These are phyloP conservation scores for Amborella trichopoda DNA, from an alignment of 164 flowering plant species.

Conservation along the genomic window DNA sequence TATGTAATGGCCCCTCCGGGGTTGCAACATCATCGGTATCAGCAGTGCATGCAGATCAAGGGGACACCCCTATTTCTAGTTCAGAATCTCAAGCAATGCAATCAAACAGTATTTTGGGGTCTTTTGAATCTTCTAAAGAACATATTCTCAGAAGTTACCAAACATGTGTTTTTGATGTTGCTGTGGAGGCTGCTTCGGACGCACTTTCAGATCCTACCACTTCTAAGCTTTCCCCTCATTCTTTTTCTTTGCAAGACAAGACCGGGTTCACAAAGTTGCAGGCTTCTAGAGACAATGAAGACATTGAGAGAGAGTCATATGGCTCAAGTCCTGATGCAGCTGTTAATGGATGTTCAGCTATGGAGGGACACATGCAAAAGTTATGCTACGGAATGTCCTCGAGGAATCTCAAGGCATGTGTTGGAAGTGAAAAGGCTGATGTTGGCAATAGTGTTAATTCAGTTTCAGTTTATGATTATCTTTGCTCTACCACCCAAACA, in stretches of 20 bases:
- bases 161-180: slow-evolving; percentile 4
- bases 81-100: slow-evolving; percentile 20
- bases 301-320: slow-evolving; percentile 11
- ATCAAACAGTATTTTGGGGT: slow-evolving; percentile 17
- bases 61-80: slow-evolving; percentile 18
- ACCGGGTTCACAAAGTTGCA: slow-evolving; percentile 5
- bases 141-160: slow-evolving; percentile 5
- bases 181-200: slow-evolving; percentile 8
- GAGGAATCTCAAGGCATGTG: too few species aligned
- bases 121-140: slow-evolving; percentile 17
- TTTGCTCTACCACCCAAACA: slow-evolving; percentile 4
- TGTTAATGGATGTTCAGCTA: slow-evolving; percentile 10
- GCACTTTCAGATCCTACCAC: slow-evolving; percentile 2
- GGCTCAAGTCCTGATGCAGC: slow-evolving; percentile 11
- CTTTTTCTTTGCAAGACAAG: slow-evolving; percentile 6
- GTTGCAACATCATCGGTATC: slow-evolving; percentile 15
- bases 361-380: slow-evolving; percentile 10
- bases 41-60: slow-evolving; percentile 23
- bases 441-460: slow-evolving; percentile 4
- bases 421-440: slow-evolving; percentile 3
- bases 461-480: slow-evolving; percentile 10
- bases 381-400: slow-evolving; percentile 24
- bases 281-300: slow-evolving; percentile 8
- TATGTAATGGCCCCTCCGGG: slow-evolving; percentile 15
- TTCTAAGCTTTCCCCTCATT: slow-evolving; percentile 2